Base-by-base conservation (phyloP, 352 stramenopile species). In the Globisporangium solare region DNA sequence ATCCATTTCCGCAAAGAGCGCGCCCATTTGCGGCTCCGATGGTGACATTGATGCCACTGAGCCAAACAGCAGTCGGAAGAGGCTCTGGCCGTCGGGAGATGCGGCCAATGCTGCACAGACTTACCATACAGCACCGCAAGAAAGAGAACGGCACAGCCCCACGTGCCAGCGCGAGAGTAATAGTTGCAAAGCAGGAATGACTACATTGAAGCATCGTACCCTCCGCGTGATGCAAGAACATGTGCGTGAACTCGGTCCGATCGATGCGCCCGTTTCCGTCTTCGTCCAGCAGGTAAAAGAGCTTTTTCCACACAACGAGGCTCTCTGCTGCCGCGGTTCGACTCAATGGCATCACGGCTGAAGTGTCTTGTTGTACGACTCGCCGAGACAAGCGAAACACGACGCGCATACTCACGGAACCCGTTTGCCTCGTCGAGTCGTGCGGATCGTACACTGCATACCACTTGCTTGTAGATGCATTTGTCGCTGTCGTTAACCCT, bases 201-300 rank as follows among this genome's bases (percentile, higher is more conserved):
- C 18, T 18, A 41, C 40, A 43, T 17, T 39, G 8, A 27, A 40
- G 42, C 21, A 35, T 7, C 50, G 18, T 68, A 86, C 79, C 72
- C 4, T 80, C 55, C 2, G 66, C 39, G 45, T 84, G 64, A 14
- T 63, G 21, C 4, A 69, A 4, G 46, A 87, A 82, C 6, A 83
- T 43, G 1, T 66, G 49, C 0, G 65, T 78, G 59, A 92, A 87
- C 67, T 92, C 82, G 8, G 59, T 56, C 15, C 73, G 47, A 31
- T 86, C 78, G 43, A 92, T 80, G 0, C 60, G 61, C 0, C 76
- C 78, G 40, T 88, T 85, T 7, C 64, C 54, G 27, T 90, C 70
- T 4, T 47, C 47, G 31, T 92, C 82, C 11, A 92, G 47, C 6
- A 70, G 41, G 41, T 90, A 87, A 42, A 90, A 92, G 1, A 92